phyloP scores from a whole-genome alignment of 1,284 basidiomycete genomes.

The Ustilago curta region DNA sequence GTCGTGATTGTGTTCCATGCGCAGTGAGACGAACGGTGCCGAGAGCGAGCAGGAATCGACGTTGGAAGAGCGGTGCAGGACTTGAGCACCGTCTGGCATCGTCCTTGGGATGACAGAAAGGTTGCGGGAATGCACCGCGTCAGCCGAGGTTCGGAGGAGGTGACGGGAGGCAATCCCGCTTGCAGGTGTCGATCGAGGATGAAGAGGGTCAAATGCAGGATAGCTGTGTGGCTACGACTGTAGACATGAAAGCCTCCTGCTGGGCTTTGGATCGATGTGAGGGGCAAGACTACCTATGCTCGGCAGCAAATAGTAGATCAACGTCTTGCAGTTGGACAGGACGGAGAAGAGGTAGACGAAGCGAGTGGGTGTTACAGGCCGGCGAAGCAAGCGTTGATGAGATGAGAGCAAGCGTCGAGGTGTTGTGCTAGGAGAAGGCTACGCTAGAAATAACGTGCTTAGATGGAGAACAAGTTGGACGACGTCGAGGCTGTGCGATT shows the following conservation, averaged over 20 bases:
- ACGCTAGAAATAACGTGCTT: not conserved
- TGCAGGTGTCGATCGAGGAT: conserved; percentile 3
- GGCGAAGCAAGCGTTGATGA: not conserved
- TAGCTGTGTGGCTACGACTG: conserved; percentile 4
- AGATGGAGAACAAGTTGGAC: not conserved
- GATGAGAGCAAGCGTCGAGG: conserved; percentile 17
- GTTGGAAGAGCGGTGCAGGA: conserved; percentile 14
- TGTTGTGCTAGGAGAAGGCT: not conserved
- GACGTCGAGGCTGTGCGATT: not conserved
- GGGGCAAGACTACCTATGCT: not conserved
- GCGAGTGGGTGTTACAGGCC: not conserved
- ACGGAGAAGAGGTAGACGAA: not conserved
- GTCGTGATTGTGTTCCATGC: conserved; percentile 19
- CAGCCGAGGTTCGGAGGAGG: conserved; percentile 11
- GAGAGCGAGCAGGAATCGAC: conserved; percentile 12
- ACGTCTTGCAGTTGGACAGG: not conserved
- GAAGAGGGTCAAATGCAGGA: not conserved
- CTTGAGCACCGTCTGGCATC: conserved; percentile 37
- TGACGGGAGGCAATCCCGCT: not conserved
- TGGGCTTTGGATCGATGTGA: not conserved
- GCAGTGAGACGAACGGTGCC: conserved; percentile 4
- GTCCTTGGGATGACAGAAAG: conserved; percentile 13
- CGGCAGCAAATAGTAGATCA: not conserved
- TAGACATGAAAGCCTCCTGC: conserved; percentile 14
- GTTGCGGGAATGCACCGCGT: not conserved